Conservation (phyloP, 1,284 basidiomycete genomes). For the Pseudozyma pruni region DNA sequence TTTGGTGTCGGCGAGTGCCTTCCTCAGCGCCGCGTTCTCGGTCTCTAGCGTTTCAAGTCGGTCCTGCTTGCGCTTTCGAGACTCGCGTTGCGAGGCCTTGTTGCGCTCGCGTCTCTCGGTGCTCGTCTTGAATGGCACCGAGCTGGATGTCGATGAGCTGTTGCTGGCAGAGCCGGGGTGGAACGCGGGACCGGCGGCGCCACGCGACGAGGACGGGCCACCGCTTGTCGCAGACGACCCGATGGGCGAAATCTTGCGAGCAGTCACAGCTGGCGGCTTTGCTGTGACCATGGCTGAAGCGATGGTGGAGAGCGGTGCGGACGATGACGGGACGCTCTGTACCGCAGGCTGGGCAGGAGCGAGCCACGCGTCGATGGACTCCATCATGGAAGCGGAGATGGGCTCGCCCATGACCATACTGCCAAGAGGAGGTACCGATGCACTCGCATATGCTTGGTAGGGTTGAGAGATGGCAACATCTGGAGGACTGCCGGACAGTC, state of each 20-base stretch:
- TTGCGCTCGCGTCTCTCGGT: constrained; percentile 45
- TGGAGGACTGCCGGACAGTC: constrained; percentile 26
- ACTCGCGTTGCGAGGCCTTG: constrained; percentile 51
- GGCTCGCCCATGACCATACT: constrained; percentile 27
- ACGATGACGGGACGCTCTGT: not conserved
- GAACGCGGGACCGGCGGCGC: constrained; percentile 3
- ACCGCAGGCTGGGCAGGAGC: constrained; percentile 20
- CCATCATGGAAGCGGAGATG: constrained; percentile 18
- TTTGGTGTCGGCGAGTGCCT: constrained; percentile 45
- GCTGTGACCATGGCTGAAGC: not conserved
- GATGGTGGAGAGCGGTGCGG: not conserved
- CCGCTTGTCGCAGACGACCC: constrained; percentile 3
- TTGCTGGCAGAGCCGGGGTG: constrained; percentile 21
- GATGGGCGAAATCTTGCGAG: constrained; percentile 17
- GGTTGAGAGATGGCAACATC: not conserved
- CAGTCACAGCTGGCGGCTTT: not conserved
- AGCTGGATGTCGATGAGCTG: constrained; percentile 2
- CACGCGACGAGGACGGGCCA: constrained; percentile 8
- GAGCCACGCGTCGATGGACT: constrained; percentile 39
- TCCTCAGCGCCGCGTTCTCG: constrained; percentile 48
- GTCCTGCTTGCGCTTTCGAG: constrained; percentile 49
- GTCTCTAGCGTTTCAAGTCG: constrained; percentile 43
- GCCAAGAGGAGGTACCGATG: constrained; percentile 13
- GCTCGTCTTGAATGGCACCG: constrained; percentile 44
- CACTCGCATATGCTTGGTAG: constrained; percentile 2